These are phyloP conservation scores for Populus hybrid DNA, from an alignment of 441 rosid species.

Conservation along the genomic window DNA sequence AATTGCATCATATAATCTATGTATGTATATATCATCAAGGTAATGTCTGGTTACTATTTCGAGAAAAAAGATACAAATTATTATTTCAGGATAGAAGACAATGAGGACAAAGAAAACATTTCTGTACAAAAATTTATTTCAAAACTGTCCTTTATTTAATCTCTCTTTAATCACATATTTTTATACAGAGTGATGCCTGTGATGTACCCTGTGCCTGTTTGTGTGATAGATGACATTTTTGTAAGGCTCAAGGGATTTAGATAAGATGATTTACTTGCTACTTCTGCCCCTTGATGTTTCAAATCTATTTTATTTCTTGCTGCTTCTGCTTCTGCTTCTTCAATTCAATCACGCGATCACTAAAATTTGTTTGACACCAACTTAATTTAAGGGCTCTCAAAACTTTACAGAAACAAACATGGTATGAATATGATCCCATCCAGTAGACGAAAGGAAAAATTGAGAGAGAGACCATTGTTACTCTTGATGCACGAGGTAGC, in stretches of 20 bases:
- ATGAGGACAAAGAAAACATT: neutral
- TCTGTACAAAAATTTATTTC: conserved; percentile 5
- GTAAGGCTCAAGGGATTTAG: conserved; percentile 1
- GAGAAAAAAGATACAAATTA: too few species aligned
- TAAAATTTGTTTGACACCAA: neutral
- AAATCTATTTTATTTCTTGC: neutral
- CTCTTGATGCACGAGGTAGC: neutral
- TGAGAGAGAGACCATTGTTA: neutral
- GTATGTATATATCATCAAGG: neutral
- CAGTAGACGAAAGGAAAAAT: neutral
- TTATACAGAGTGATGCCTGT: neutral
- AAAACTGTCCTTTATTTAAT: neutral
- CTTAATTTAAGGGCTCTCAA: neutral
- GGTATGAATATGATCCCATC: neutral
- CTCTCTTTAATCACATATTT: neutral
- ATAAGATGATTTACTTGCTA: neutral
- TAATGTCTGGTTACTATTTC: neutral
- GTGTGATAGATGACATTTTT: neutral
- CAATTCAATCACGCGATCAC: neutral
- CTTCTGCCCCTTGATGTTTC: neutral
- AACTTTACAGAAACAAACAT: neutral
- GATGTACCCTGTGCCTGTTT: neutral
- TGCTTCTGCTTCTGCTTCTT: neutral
- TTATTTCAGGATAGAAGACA: neutral
- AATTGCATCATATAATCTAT: too few species aligned